Evolutionary conservation across 139 green algal genomes (phyloP).

Genomic region (Pleodorina starrii): DNA sequence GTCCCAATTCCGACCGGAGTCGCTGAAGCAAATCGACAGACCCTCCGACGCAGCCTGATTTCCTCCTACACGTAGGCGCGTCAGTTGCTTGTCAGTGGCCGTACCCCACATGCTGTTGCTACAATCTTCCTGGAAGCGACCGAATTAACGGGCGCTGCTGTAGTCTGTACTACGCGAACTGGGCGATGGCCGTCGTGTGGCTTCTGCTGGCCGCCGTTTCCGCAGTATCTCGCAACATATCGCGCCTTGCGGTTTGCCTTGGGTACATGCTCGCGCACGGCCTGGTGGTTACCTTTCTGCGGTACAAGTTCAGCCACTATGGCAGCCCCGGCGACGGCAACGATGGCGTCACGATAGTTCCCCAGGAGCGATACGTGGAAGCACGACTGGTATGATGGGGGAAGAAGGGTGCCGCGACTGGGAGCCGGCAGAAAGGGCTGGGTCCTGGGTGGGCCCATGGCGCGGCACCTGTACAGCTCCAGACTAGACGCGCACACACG

Average conservation of each 20-base stretch:
- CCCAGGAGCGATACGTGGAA: not conserved
- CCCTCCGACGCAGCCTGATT: not conserved
- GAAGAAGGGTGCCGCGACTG: not conserved
- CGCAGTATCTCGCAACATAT: not conserved
- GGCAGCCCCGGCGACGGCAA: not conserved
- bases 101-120: conserved; percentile 8
- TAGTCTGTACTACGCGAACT: conserved; percentile 13
- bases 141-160: not conserved
- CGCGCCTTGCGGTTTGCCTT: not conserved
- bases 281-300: not conserved
- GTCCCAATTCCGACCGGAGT: no score
- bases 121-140: not conserved
- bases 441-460: not conserved
- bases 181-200: not conserved
- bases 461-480: not conserved
- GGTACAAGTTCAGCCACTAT: conserved; percentile 5
- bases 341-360: not conserved
- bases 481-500: not conserved
- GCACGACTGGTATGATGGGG: not conserved
- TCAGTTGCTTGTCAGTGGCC: conserved; percentile 23
- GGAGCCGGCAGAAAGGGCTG: not conserved
- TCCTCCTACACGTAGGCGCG: not conserved
- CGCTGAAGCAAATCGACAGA: no score
- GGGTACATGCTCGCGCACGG: not conserved
- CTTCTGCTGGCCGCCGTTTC: not conserved